These are phyloP conservation scores for Teunomyces atbi DNA, from an alignment of 805 yeast species.

Conservation along the genomic window DNA sequence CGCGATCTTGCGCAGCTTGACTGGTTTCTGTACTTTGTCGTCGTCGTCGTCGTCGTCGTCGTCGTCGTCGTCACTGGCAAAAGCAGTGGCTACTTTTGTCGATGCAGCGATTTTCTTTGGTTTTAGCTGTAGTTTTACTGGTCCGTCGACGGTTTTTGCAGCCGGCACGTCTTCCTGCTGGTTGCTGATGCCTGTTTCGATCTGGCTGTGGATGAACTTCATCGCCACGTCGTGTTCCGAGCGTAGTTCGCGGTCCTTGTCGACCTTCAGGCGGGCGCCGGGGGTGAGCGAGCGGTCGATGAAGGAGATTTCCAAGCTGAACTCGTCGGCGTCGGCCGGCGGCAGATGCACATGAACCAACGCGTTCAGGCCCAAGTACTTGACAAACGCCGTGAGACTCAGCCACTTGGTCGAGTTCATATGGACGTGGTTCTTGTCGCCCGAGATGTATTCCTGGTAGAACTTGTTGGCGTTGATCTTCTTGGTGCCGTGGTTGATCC, in stretches of 20 bases:
- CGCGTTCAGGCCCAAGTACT: constrained; percentile 56
- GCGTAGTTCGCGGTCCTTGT: constrained; percentile 27
- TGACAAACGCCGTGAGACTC: constrained; percentile 65
- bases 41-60: constrained; percentile 11
- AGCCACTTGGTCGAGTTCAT: constrained; percentile 86
- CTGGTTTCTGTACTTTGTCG: constrained; percentile 1
- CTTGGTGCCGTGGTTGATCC: constrained; percentile 78
- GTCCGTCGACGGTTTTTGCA: constrained; percentile 15
- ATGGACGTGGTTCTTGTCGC: constrained; percentile 80
- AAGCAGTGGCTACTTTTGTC: constrained; percentile 2
- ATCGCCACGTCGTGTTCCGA: constrained; percentile 47
- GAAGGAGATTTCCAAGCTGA: constrained; percentile 31
- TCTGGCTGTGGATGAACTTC: constrained; percentile 51
- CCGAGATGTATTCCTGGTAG: constrained; percentile 80
- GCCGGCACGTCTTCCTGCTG: no score
- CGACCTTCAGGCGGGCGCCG: constrained; percentile 30
- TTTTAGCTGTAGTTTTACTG: constrained; percentile 18
- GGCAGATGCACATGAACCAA: constrained; percentile 47
- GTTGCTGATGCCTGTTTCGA: constrained; percentile 47
- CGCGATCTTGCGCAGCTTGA: constrained; percentile 4
- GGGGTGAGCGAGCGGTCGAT: constrained; percentile 20
- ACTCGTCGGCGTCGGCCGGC: constrained; percentile 32
- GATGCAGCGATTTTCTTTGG: not conserved
- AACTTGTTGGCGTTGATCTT: constrained; percentile 75
- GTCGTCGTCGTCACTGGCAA: constrained; percentile 8